Evolutionary conservation across 148 eudicot genomes (phyloP), one percentile per base, ranked within the genome.

Genomic region (Heliosperma pusillum): DNA sequence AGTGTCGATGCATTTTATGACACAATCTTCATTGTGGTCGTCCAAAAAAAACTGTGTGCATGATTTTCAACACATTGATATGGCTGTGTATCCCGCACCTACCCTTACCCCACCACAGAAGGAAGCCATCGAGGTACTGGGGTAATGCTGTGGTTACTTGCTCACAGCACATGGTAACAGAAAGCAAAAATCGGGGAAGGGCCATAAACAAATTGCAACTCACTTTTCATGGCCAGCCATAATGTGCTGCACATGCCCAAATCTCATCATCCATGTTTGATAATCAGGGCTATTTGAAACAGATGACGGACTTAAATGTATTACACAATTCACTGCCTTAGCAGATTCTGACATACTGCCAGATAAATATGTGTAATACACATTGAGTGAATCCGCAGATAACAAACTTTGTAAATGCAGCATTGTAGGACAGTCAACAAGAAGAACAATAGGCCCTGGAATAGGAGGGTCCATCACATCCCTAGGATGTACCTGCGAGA

Each of bases 151-250:
- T 36, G 42, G 42, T 36, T 36, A 36, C 42, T 36, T 36, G 0
- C 42, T 36, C 10, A 36, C 3, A 36, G 9, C 9, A 36, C 25
- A 40, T 21, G 4, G 61, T 20, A 29, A 10, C 40, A 45, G 11
- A 20, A 21, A 67, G 19, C 74, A 63, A 16, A 63, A 27, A 50
- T 13, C 10, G 15, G 2, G 56, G 0, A 30, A 69, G 13, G 71
- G 68, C 13, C 19, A 45, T 22, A 27, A 56, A 64, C 52, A 40
- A 62, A 64, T 44, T 29, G 40, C 62, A 81, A 83, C 92, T 71
- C 69, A 92, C 97, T 80, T 66, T 85, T 90, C 89, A 89, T 95
- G 97, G 73, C 98, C 98, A 72, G 98, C 93, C 93, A 92, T 84
- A 62, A 95, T 86, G 83, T 95, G 98, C 72, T 90, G 90, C 42